Evolutionary conservation across 331 rosid species (phyloP).

Genomic region (Malus hybrid): DNA sequence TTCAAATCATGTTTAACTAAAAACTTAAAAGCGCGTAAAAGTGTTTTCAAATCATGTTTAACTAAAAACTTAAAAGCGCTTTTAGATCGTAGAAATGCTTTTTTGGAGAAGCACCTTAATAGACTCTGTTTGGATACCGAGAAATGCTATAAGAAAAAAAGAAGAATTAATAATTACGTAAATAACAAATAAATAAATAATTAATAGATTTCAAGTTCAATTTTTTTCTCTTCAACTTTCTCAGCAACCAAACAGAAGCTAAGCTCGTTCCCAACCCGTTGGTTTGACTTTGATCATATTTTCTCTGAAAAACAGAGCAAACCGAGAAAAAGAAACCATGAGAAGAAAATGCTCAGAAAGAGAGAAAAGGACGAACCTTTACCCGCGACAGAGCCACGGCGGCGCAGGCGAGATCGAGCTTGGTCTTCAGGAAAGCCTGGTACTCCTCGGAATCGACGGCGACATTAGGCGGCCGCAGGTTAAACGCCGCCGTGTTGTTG

Average conservation of each 20-base stretch:
- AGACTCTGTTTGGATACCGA: no score
- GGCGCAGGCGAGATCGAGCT: slow-evolving; percentile 90
- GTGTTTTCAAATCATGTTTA: no score
- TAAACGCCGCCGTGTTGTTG: background rate
- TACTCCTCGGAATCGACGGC: slow-evolving; percentile 55
- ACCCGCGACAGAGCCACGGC: slow-evolving; percentile 76
- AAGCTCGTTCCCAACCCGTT: background rate
- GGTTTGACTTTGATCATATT: background rate
- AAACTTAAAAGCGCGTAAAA: no score
- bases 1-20: no score
- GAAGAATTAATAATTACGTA: no score
- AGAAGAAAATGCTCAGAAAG: background rate
- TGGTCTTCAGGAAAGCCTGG: slow-evolving; percentile 72
- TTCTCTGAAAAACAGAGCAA: background rate
- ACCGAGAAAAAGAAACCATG: background rate
- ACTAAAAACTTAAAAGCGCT: no score
- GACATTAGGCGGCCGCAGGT: slow-evolving; percentile 8
- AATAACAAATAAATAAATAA: no score
- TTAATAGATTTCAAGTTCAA: no score
- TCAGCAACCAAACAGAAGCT: background rate
- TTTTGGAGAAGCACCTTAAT: background rate
- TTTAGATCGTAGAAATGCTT: no score
- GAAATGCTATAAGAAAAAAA: background rate
- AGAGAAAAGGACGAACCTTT: background rate
- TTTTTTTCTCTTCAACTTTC: background rate